Percentiles rank a stretch among this genome's conserved stretches.
Conservation (phyloP, 2,329 filamentous ascomycete species). For the Chalaropsis thielavioides region DNA sequence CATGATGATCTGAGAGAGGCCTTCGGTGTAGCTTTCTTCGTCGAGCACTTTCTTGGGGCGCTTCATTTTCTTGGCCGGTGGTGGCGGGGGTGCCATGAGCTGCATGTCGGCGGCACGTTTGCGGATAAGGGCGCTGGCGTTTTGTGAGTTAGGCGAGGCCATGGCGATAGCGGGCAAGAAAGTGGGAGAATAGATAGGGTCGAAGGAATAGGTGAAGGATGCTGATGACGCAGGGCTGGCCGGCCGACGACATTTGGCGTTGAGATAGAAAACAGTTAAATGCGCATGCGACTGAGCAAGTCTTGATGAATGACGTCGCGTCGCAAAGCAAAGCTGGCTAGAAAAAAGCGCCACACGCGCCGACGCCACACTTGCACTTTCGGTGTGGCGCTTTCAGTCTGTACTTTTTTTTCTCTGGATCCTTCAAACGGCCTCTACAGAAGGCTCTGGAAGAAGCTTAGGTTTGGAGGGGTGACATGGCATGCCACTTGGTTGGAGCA, state of each 20-base stretch:
- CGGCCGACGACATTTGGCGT: neutral
- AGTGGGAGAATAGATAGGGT: neutral
- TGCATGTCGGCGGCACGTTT: constrained; percentile 56
- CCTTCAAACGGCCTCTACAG: neutral
- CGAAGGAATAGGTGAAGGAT: neutral
- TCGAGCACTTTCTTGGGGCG: constrained; percentile 76
- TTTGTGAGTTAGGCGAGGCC: neutral
- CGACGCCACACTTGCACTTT: neutral
- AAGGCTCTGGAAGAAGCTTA: constrained; percentile 6
- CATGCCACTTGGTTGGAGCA: neutral
- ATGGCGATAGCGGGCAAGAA: neutral
- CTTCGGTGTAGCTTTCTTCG: constrained; percentile 84
- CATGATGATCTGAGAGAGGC: constrained; percentile 84
- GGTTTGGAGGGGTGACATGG: neutral
- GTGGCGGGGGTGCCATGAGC: constrained; percentile 72
- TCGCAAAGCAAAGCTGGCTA: neutral
- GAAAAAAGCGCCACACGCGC: neutral
- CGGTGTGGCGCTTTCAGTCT: neutral
- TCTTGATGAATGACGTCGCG: constrained; percentile 1
- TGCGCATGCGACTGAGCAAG: neutral
- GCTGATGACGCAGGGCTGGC: neutral
- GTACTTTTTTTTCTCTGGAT: neutral
- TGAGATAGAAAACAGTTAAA: neutral
- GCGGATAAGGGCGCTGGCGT: constrained; percentile 46
- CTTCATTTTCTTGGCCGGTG: constrained; percentile 76